Evolutionary conservation across 2,329 filamentous ascomycete genomes (phyloP), one percentile per base, ranked within the genome.

Genomic region (Curvularia sp.): DNA sequence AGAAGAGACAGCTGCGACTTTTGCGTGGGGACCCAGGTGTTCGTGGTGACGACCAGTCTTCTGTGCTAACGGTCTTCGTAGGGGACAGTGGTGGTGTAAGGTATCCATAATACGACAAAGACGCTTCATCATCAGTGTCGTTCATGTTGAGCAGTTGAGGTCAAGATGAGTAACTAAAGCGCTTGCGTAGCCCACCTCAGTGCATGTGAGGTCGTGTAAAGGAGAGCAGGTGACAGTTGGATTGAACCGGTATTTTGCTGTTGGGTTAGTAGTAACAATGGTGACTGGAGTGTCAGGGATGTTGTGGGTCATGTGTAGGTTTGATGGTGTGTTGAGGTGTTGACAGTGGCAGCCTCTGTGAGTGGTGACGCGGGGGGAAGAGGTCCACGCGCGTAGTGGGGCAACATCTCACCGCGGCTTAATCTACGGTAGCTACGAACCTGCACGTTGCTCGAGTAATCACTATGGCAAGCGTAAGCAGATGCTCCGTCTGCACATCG

Each of bases 401-500:
- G 63, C 62, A 71, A 66, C 55, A 53, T 69, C 59, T 60, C 60
- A 60, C 67, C 69, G 65, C 63, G 55, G 61, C 59, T 59, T 57
- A 60, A 53, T 28, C 51, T 36, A 48, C 49, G 53, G 63, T 57
- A 69, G 52, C 59, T 36, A 50, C 61, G 53, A 53, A 57, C 52
- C 49, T 51, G 51, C 55, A 41, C 49, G 18, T 5, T 53, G 32
- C 57, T 49, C 59, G 38, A 47, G 55, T n/a, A 30, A 32, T 41
- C 18, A 55, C 46, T 41, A 79, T 80, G 77, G 76, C 77, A 73
- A 79, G 77, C 66, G 78, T 80, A 63, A 72, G 77, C 76, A 32
- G 27, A 48, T 10, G 5, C 23, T 4, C 19, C 1, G 0, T 5
- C 12, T n/a, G 6, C 51, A 30, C 21, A 18, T 13, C 3, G 9